These are phyloP conservation scores for Tephrocybe rancida DNA, from an alignment of 768 basidiomycete genomes.

Conservation along the genomic window DNA sequence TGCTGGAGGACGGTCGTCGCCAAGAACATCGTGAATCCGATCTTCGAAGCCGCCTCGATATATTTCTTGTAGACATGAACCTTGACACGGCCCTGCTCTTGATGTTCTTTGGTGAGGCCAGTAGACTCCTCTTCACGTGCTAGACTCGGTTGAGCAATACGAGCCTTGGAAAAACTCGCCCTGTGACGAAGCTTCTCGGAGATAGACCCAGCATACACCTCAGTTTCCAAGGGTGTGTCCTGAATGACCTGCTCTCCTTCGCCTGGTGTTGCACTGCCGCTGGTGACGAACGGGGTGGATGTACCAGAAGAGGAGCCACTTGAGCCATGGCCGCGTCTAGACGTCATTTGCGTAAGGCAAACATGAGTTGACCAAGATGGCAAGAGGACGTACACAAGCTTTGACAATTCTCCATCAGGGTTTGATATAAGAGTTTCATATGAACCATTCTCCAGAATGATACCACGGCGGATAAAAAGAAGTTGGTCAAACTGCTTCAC, in stretches of 20 bases:
- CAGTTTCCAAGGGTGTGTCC: slow-evolving; percentile 22
- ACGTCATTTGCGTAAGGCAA: background rate
- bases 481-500: slow-evolving; percentile 77
- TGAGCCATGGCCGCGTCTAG: slow-evolving; percentile 43
- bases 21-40: slow-evolving; percentile 69
- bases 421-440: slow-evolving; percentile 64
- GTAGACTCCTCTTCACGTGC: slow-evolving; percentile 39
- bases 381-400: slow-evolving; percentile 63
- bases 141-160: slow-evolving; percentile 42
- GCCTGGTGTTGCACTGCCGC: slow-evolving; percentile 35
- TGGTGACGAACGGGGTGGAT: slow-evolving; percentile 49
- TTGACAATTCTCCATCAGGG: slow-evolving; percentile 65
- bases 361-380: no score
- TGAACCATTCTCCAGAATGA: slow-evolving; percentile 76
- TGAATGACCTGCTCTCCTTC: slow-evolving; percentile 24
- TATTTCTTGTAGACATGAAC: slow-evolving; percentile 75
- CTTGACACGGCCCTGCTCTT: slow-evolving; percentile 83
- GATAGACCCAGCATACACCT: slow-evolving; percentile 30
- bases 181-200: slow-evolving; percentile 60
- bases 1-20: slow-evolving; percentile 59
- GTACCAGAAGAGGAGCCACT: slow-evolving; percentile 46
- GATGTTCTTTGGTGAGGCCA: slow-evolving; percentile 68
- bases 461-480: slow-evolving; percentile 75
- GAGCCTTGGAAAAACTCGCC: slow-evolving; percentile 61
- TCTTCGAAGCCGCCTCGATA: slow-evolving; percentile 74